These are phyloP conservation scores for Fusarium compactum DNA, from an alignment of 2,329 filamentous ascomycete species.

Conservation along the genomic window DNA sequence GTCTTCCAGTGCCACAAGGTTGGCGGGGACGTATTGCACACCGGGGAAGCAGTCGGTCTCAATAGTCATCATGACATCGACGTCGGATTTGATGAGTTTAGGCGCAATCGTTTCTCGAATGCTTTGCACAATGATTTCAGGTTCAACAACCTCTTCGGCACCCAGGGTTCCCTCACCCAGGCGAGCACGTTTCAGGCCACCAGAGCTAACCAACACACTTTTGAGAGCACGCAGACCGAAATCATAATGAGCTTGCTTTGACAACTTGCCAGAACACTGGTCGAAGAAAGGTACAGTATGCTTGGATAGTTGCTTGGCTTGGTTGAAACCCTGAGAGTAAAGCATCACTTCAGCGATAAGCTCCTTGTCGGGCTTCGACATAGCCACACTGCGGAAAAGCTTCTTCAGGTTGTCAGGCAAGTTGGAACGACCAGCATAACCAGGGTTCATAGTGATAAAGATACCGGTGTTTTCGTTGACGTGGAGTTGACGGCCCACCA, in stretches of 20 bases:
- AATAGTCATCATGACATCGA: slow-evolving; percentile 86
- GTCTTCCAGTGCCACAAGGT: slow-evolving; percentile 80
- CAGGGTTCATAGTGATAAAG: slow-evolving; percentile 99
- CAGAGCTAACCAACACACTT: slow-evolving; percentile 97
- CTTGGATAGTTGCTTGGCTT: slow-evolving; percentile 92
- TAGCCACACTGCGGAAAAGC: slow-evolving; percentile 97
- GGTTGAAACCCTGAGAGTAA: slow-evolving; percentile 98
- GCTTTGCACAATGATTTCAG: slow-evolving; percentile 98
- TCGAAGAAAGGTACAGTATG: slow-evolving; percentile 99
- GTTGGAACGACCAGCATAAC: slow-evolving; percentile 97
- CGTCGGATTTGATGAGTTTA: slow-evolving; percentile 93
- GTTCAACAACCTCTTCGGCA: slow-evolving; percentile 82
- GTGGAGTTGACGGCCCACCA: slow-evolving; percentile 88
- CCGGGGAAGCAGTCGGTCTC: slow-evolving; percentile 91
- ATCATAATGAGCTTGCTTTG: slow-evolving; percentile 98
- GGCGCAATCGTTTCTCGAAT: slow-evolving; percentile 98
- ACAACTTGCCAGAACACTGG: slow-evolving; percentile 81
- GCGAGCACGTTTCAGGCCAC: slow-evolving; percentile 90
- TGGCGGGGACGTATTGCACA: slow-evolving; percentile 91
- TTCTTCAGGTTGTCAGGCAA: slow-evolving; percentile 99
- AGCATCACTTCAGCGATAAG: slow-evolving; percentile 99
- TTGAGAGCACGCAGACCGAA: slow-evolving; percentile 98
- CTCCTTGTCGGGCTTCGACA: slow-evolving; percentile 99
- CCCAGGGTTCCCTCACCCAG: slow-evolving; percentile 70
- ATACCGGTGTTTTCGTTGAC: slow-evolving; percentile 96